phyloP scores from a whole-genome alignment of 768 basidiomycete genomes.

The Hortiboletus flavorubellus region DNA sequence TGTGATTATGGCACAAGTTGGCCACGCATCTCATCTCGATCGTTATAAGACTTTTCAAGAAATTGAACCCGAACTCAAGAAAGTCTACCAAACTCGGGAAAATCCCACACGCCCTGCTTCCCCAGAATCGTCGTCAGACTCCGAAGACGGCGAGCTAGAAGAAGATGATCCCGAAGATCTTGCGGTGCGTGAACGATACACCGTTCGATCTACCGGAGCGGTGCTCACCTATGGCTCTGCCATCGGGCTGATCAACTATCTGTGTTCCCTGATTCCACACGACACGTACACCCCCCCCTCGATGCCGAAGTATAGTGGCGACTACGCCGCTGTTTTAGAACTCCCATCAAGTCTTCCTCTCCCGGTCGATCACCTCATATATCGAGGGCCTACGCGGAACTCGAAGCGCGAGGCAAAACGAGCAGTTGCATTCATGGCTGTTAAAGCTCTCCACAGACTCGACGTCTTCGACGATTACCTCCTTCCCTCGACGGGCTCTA shows the following conservation, averaged over 20 bases:
- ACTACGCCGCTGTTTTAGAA: slow-evolving; percentile 53
- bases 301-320: slow-evolving; percentile 58
- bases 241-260: slow-evolving; percentile 63
- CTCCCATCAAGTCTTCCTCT: slow-evolving; percentile 70
- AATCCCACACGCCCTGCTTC: slow-evolving; percentile 30
- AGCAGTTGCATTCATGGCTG: slow-evolving; percentile 77
- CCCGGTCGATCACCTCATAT: slow-evolving; percentile 48
- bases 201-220: slow-evolving; percentile 70
- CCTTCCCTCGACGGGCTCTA: slow-evolving; percentile 59
- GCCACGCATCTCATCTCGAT: slow-evolving; percentile 49
- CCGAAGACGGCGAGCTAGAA: slow-evolving; percentile 37
- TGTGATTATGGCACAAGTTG: slow-evolving; percentile 74
- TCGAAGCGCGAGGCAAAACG: slow-evolving; percentile 83
- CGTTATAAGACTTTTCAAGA: slow-evolving; percentile 57
- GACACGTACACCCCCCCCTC: slow-evolving; percentile 64
- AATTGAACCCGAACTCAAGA: slow-evolving; percentile 62
- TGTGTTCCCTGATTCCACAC: slow-evolving; percentile 75
- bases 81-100: slow-evolving; percentile 54
- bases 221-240: slow-evolving; percentile 77
- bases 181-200: slow-evolving; percentile 66
- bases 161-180: slow-evolving; percentile 55
- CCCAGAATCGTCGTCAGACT: slow-evolving; percentile 25
- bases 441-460: slow-evolving; percentile 62
- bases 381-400: slow-evolving; percentile 53
- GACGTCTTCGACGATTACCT: slow-evolving; percentile 82